phyloP scores from a whole-genome alignment of 805 yeast genomes.

The Zygotorulaspora danielsina region DNA sequence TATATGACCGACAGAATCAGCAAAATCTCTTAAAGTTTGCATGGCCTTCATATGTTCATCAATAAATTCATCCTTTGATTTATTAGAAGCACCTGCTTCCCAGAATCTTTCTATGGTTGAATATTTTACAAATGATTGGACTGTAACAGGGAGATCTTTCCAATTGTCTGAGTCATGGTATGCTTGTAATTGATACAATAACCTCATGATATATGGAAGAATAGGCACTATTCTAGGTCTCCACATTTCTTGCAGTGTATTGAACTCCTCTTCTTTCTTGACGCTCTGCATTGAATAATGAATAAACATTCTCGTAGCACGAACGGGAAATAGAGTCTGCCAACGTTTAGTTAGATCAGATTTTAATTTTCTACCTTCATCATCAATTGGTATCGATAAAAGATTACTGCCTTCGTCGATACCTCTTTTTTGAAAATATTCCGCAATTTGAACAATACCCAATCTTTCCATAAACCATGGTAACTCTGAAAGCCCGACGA shows the following conservation, averaged over 20 bases:
- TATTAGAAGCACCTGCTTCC: conserved; percentile 97
- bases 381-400: conserved; percentile 81
- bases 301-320: conserved; percentile 91
- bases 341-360: conserved; percentile 81
- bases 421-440: conserved; percentile 77
- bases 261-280: conserved; percentile 70
- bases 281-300: conserved; percentile 94
- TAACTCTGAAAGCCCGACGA: conserved; percentile 80
- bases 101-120: conserved; percentile 92
- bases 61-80: conserved; percentile 88
- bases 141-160: conserved; percentile 81
- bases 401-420: conserved; percentile 75
- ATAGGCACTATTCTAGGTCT: conserved; percentile 90
- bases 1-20: conserved; percentile 95
- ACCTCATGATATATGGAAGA: conserved; percentile 81
- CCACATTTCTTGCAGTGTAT: conserved; percentile 70
- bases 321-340: conserved; percentile 90
- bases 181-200: conserved; percentile 86
- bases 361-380: conserved; percentile 72
- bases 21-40: conserved; percentile 90
- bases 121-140: conserved; percentile 84
- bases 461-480: conserved; percentile 98
- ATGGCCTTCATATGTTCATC: conserved; percentile 93
- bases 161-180: conserved; percentile 93
- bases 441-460: conserved; percentile 90